These are phyloP conservation scores for Geotrichum bryndzae DNA, from an alignment of 1,139 yeast species.

Conservation along the genomic window DNA sequence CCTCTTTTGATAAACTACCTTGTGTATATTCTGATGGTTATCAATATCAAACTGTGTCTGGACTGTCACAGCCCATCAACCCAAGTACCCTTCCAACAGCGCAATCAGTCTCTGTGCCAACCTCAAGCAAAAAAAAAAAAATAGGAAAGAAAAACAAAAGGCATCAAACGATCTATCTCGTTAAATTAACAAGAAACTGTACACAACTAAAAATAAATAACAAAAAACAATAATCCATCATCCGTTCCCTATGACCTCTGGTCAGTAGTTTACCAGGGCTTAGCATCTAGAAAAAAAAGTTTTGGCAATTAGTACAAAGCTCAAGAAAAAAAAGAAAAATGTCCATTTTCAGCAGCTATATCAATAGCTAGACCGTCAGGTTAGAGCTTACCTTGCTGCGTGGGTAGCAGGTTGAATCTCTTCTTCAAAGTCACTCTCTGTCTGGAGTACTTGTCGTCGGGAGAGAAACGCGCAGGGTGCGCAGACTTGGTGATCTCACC, in stretches of 20 bases:
- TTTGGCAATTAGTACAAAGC: conserved; percentile 6
- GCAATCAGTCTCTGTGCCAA: not conserved
- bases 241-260: not conserved
- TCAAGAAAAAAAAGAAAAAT: not conserved
- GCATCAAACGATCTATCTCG: not conserved
- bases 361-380: conserved; percentile 24
- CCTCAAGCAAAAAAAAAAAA: not conserved
- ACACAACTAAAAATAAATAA: not conserved
- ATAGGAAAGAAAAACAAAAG: too few species aligned
- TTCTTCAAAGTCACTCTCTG: conserved; percentile 97
- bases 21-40: too few species aligned
- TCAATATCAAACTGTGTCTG: too few species aligned
- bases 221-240: not conserved
- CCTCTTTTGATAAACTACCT: too few species aligned
- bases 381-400: conserved; percentile 49
- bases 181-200: not conserved
- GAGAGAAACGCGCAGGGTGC: conserved; percentile 98
- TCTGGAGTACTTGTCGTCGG: conserved; percentile 98
- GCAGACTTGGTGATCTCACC: conserved; percentile 98
- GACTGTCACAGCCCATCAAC: too few species aligned
- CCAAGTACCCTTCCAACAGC: not conserved
- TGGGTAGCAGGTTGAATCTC: conserved; percentile 84
- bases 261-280: conserved; percentile 22
- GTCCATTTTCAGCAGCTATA: not conserved
- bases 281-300: conserved; percentile 19